Evolutionary conservation across 129 eudicot genomes (phyloP).

Genomic region (Gnaphalium uliginosum): DNA sequence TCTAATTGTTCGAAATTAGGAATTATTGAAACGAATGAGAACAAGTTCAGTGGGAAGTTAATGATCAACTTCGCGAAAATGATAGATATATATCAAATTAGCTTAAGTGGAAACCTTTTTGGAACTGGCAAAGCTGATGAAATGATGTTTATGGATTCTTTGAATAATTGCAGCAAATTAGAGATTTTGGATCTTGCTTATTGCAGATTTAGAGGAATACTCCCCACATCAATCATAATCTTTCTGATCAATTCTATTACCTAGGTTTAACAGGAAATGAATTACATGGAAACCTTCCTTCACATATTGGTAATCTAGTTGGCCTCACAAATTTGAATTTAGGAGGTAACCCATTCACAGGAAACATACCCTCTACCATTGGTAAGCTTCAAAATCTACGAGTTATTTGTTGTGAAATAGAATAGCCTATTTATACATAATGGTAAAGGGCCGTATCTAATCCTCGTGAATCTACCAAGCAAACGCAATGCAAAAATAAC

Average conservation of each 20-base stretch:
- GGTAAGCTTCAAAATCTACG: not conserved
- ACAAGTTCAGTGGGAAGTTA: not conserved
- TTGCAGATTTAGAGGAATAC: not conserved
- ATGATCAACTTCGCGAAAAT: not conserved
- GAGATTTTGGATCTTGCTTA: not conserved
- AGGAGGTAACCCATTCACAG: not conserved
- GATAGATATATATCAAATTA: not conserved
- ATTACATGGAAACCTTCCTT: not conserved
- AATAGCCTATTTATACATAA: no score
- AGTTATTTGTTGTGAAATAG: no score
- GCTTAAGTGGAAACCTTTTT: not conserved
- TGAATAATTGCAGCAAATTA: constrained; percentile 19
- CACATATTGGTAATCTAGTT: constrained; percentile 5
- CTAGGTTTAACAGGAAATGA: not conserved
- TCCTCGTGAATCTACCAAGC: no score
- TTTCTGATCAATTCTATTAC: not conserved
- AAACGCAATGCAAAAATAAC: no score
- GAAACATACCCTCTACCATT: not conserved
- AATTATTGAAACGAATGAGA: not conserved
- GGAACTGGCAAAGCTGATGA: constrained; percentile 26
- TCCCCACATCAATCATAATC: constrained; percentile 6
- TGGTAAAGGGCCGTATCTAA: no score
- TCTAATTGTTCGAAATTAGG: constrained; percentile 9
- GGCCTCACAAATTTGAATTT: not conserved
- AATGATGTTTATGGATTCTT: not conserved